These are phyloP conservation scores for Populus ilicifolia DNA, from an alignment of 345 rosid genomes.

Conservation along the genomic window DNA sequence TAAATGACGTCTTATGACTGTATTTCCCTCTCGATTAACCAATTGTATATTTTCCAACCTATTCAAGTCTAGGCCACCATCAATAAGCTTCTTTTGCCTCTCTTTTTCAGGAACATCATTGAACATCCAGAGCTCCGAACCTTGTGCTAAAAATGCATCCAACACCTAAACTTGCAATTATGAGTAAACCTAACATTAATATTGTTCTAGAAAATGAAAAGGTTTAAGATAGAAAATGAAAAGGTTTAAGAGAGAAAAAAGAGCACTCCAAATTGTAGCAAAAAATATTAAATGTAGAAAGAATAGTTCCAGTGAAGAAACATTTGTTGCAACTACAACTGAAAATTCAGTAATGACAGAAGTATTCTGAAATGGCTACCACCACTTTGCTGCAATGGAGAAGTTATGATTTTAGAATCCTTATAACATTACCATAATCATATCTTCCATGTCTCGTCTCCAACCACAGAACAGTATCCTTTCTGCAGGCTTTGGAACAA, in stretches of 20 bases:
- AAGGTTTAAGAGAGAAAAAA: background rate
- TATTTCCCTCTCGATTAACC: constrained; percentile 67
- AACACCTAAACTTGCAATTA: constrained; percentile 43
- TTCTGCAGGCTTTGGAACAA: constrained; percentile 52
- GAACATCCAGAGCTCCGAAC: constrained; percentile 87
- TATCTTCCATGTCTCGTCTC: constrained; percentile 86
- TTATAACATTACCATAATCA: constrained; percentile 57
- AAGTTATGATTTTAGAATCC: constrained; percentile 26
- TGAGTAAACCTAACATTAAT: background rate
- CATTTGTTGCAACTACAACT: constrained; percentile 13
- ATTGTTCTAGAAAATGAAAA: background rate
- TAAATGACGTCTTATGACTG: constrained; percentile 66
- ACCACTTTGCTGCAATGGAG: constrained; percentile 32
- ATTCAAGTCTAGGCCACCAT: constrained; percentile 59
- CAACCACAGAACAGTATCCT: constrained; percentile 73
- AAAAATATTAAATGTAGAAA: background rate
- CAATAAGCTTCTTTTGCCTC: constrained; percentile 63
- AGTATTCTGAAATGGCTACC: constrained; percentile 16
- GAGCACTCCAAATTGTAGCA: background rate
- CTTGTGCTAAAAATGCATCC: constrained; percentile 65
- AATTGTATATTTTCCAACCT: constrained; percentile 55
- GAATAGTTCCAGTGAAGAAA: constrained; percentile 2
- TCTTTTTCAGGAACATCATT: constrained; percentile 66
- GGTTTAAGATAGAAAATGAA: background rate
- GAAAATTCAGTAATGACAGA: constrained; percentile 9